Percentiles rank a stretch among this genome's conserved stretches.
Conservation (phyloP, 2,329 filamentous ascomycete genomes). For the Talaromyces atroroseus region DNA sequence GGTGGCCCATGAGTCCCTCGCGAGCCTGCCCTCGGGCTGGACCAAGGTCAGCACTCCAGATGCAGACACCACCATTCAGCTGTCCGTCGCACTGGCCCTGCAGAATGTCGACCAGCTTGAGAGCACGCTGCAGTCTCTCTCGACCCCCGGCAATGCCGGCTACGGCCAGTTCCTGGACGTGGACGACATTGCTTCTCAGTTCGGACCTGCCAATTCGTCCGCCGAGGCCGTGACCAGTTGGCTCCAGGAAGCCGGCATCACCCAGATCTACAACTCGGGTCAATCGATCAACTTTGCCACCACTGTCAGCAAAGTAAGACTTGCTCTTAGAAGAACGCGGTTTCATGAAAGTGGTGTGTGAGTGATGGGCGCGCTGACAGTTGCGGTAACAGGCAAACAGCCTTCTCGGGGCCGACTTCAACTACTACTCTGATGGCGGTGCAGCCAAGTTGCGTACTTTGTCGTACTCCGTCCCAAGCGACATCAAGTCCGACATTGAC, state of each 20-base stretch:
- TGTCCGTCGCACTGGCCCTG: not conserved
- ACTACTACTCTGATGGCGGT: slow-evolving; percentile 39
- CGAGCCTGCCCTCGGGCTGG: slow-evolving; percentile 18
- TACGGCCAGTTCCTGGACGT: slow-evolving; percentile 48
- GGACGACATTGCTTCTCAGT: slow-evolving; percentile 39
- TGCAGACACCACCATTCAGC: not conserved
- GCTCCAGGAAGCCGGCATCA: slow-evolving; percentile 39
- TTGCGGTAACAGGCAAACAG: slow-evolving; percentile 25
- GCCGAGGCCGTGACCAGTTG: slow-evolving; percentile 34
- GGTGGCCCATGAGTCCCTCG: slow-evolving; percentile 18
- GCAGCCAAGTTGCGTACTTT: slow-evolving; percentile 40
- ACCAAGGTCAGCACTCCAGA: slow-evolving; percentile 10
- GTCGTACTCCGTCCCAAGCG: slow-evolving; percentile 37
- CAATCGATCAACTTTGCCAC: slow-evolving; percentile 41
- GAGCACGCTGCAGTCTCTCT: slow-evolving; percentile 35
- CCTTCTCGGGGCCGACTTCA: slow-evolving; percentile 47
- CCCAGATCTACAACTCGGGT: slow-evolving; percentile 34
- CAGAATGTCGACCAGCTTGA: slow-evolving; percentile 34
- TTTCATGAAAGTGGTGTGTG: not conserved
- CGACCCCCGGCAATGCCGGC: slow-evolving; percentile 42
- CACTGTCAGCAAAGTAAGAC: slow-evolving; percentile 29
- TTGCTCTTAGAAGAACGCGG: not conserved
- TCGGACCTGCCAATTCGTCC: slow-evolving; percentile 33
- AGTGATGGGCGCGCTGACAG: not conserved
- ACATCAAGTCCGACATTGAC: slow-evolving; percentile 37